Evolutionary conservation across 1,284 basidiomycete genomes (phyloP).

Genomic region (Ustilago vetiveriae): DNA sequence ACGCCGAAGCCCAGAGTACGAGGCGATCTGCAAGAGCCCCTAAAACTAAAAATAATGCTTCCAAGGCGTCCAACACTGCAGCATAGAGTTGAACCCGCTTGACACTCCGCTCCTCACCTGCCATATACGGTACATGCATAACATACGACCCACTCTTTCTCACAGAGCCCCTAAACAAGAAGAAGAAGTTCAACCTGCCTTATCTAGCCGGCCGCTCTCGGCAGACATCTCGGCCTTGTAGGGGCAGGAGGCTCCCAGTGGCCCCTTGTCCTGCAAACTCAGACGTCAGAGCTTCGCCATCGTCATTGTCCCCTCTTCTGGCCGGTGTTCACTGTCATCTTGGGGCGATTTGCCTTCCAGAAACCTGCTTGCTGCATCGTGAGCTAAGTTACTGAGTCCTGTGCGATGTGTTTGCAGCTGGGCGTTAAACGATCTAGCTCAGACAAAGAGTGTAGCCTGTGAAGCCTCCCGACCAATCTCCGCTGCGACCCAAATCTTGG

Average conservation of each 20-base stretch:
- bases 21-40: not conserved
- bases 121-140: not conserved
- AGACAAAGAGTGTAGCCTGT: not conserved
- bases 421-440: too few species aligned
- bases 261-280: too few species aligned
- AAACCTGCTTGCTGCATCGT: too few species aligned
- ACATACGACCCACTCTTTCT: constrained; percentile 8
- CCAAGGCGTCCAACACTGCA: constrained; percentile 1
- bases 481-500: not conserved
- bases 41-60: not conserved
- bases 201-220: not conserved
- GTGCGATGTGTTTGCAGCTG: not conserved
- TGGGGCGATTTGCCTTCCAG: too few species aligned
- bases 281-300: too few species aligned
- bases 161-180: constrained; percentile 21
- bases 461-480: not conserved
- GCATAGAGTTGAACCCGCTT: constrained; percentile 5
- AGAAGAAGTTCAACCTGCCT: not conserved
- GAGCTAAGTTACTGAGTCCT: too few species aligned
- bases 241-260: too few species aligned
- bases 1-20: not conserved
- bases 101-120: constrained; percentile 12
- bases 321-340: too few species aligned
- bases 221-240: too few species aligned
- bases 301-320: too few species aligned